Conservation (phyloP, 176 grass and related monocot species). For the Eremochloa ophiuroides region DNA sequence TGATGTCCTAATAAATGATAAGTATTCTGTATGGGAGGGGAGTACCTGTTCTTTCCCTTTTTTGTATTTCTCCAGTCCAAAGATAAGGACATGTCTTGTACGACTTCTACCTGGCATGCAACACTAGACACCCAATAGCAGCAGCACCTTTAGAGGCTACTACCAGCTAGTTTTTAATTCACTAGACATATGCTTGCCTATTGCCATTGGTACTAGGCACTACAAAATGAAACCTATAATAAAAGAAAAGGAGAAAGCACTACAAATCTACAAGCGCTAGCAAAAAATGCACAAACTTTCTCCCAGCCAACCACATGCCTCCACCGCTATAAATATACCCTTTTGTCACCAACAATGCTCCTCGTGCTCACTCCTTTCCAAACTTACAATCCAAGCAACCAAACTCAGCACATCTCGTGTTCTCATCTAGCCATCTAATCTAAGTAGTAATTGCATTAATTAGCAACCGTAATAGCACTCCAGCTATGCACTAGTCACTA, state of each 20-base stretch:
- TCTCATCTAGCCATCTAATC: neutral
- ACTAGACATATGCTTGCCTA: neutral
- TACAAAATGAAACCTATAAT: neutral
- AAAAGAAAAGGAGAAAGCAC: neutral
- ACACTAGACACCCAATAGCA: neutral
- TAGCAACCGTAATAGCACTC: neutral
- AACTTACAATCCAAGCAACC: neutral
- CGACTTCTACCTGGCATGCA: neutral
- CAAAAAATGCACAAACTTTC: constrained; percentile 8
- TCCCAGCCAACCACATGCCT: constrained; percentile 1
- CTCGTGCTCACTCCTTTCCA: constrained; percentile 13
- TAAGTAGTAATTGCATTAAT: neutral
- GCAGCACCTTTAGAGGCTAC: neutral
- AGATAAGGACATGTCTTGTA: neutral
- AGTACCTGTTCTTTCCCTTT: neutral
- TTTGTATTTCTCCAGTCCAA: neutral
- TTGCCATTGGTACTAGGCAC: neutral
- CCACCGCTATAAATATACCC: constrained; percentile 6
- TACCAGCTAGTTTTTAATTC: too few species aligned
- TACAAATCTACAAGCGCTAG: neutral
- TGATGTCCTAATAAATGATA: too few species aligned
- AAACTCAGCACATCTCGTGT: neutral
- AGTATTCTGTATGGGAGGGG: neutral
- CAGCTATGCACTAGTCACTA: neutral
- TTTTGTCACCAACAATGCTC: constrained; percentile 14